Evolutionary conservation across 805 yeast species (phyloP), one percentile per base, ranked within the genome.

Genomic region (Ogataea saltuana): DNA sequence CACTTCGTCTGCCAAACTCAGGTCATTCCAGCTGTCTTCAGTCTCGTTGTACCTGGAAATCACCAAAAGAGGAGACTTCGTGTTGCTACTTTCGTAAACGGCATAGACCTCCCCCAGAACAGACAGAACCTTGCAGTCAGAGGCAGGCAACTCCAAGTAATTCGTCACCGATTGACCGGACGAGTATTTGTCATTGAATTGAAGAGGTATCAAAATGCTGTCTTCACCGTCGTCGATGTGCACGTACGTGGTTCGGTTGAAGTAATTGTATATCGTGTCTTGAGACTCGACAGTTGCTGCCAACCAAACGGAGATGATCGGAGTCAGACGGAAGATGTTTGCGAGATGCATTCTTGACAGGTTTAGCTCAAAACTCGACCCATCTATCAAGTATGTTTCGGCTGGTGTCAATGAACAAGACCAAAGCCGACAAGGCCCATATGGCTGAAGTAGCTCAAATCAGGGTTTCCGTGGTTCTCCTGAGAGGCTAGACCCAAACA

Each of bases 211-310:
- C 20, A 64, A 37, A 15, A 49, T 33, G 33, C 48, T 45, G 6
- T 25, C 26, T 11, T 42, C 41, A 7, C 34, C 41, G 13, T 49
- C 48, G 25, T 43, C 44, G 12, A 61, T 39, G 17, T 56, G 59
- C 4, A 63, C 45, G 43, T 60, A 65, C 6, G 54, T 54, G 4
- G 65, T 64, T 35, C 57, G 50, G 38, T 62, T 63, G 31, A 51
- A 35, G 45, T 59, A 64, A 45, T 64, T 58, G 45, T 64, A 65
- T 1, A 62, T 46, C 3, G 67, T 54, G 28, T 61, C 59, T 17
- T 51, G 59, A 13, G 40, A 19, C 11, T 45, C 29, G 26, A 18
- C 25, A 6, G 48, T 17, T 10, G 28, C 13, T 13, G n/a, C 6
- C 25, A 15, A 18, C 19, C 27, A 29, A 4, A 20, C 7, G 29